Evolutionary conservation across 1,139 yeast species (phyloP), one percentile per base, ranked within the genome.

Genomic region (Candida sp.): DNA sequence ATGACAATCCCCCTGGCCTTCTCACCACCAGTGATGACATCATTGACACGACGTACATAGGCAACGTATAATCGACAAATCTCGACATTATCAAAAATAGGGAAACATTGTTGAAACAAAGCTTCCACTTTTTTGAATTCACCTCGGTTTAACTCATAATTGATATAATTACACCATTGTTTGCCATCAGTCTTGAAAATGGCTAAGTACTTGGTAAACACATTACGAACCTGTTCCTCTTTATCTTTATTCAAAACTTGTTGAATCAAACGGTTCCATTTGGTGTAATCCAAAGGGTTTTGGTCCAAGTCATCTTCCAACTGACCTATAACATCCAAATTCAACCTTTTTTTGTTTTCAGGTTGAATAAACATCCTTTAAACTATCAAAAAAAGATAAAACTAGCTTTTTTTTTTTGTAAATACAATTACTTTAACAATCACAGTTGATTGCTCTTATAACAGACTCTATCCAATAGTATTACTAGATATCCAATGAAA

Each of bases 1-100:
- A 84, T 73, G 8, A 91, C 88, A 3, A 79, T 76, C 5, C 83
- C 79, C 49, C 96, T 75, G 1, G 96, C 95, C 50, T 80, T 82
- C 54, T 87, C 95, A 30, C 95, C 96, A 22, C 95, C 95, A 2
- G 93, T 84, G 40, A 83, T 78, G 22, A 87, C 75, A 57, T 87
- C 88, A 58, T 90, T 87, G 35, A 82, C 84, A 48, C 93, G 74
- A 49, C 93, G 80, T 37, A 88, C 90, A 58, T 88, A 90, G 36
- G 80, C 81, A 33, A 93, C 79, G 60, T 93, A 93, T 33, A 79
- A 66, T 41, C 82, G 73, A 82, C 95, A 91, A 30, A 93, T 66
- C 30, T 79, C 79, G 35, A 87, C 82, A 53, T 81, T 76, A 40
- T 76, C 79, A 6, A 84, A 78, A 29, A 75, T 70, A 3, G 79